A percentile compares a stretch with the other conserved stretches of the same genome.
Conservation (phyloP, 108 stramenopile genomes). For the Cyclotella kingstonii region DNA sequence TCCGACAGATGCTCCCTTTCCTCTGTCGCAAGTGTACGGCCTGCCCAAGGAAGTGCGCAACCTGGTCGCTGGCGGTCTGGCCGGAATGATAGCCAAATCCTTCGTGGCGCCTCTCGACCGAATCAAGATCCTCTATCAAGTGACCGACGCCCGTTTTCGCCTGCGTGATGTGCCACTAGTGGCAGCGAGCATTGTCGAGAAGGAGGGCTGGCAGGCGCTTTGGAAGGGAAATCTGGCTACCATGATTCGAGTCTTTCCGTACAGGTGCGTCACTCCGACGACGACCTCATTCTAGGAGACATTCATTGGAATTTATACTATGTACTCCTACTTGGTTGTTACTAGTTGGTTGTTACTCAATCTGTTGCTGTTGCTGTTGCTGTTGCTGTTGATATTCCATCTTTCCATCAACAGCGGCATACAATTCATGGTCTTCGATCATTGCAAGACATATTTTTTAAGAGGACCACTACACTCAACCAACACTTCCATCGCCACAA, state of each 20-base stretch:
- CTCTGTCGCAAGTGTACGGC: slow-evolving; percentile 8
- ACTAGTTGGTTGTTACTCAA: no score
- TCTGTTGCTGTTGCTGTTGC: no score
- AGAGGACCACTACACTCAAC: slow-evolving; percentile 10
- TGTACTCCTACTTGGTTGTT: no score
- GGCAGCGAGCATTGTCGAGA: slow-evolving; percentile 56
- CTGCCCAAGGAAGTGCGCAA: slow-evolving; percentile 79
- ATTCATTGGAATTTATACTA: no score
- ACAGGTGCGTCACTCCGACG: slow-evolving; percentile 35
- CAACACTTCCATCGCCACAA: no score
- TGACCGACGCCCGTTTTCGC: slow-evolving; percentile 68
- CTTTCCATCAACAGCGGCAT: slow-evolving; percentile 67
- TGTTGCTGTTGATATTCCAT: no score
- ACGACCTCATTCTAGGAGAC: no score
- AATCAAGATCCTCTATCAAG: slow-evolving; percentile 89
- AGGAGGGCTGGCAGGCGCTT: slow-evolving; percentile 82
- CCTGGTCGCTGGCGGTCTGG: slow-evolving; percentile 71
- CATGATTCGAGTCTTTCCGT: slow-evolving; percentile 96
- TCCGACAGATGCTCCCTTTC: no score
- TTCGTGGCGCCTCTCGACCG: slow-evolving; percentile 90
- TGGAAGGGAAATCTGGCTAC: slow-evolving; percentile 97
- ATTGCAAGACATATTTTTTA: slow-evolving; percentile 67
- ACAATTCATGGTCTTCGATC: slow-evolving; percentile 97
- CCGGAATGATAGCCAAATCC: slow-evolving; percentile 87
- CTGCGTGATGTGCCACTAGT: slow-evolving; percentile 65